These are phyloP conservation scores for Emmonsiellopsis sp. DNA, from an alignment of 2,329 filamentous ascomycete species.

Conservation along the genomic window DNA sequence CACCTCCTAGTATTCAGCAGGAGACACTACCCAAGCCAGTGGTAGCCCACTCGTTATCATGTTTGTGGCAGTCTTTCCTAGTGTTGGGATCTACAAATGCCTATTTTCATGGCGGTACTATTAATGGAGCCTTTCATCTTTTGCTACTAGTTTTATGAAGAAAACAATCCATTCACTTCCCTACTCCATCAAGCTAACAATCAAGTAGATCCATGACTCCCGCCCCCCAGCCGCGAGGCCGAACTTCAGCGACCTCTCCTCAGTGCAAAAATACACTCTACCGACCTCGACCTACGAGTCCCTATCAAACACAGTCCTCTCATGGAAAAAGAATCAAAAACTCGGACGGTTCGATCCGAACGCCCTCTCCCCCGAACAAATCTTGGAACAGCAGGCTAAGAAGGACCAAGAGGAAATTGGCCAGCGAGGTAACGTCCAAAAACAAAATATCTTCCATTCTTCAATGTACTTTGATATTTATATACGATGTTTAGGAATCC, in stretches of 20 bases:
- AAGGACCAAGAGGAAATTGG: constrained; percentile 52
- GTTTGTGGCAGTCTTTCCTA: too few relatives aligned
- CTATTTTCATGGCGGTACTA: too few relatives aligned
- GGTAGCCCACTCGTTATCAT: too few relatives aligned
- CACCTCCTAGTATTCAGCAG: too few relatives aligned
- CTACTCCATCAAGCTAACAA: constrained; percentile 3
- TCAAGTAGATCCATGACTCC: constrained; percentile 61
- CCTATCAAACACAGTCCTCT: constrained; percentile 77
- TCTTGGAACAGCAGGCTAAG: constrained; percentile 58
- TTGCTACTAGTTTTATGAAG: too few relatives aligned
- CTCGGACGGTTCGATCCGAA: constrained; percentile 92
- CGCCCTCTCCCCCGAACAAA: constrained; percentile 62
- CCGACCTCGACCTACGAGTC: constrained; percentile 77
- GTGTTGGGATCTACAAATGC: too few relatives aligned
- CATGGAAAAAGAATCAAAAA: constrained; percentile 92
- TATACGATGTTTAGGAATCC: constrained; percentile 27
- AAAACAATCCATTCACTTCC: background rate
- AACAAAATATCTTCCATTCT: background rate
- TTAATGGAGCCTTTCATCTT: too few relatives aligned
- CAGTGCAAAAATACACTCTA: constrained; percentile 83
- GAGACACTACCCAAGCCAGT: too few relatives aligned
- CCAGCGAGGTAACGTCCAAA: constrained; percentile 47
- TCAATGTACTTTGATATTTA: background rate
- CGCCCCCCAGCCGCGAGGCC: constrained; percentile 65
- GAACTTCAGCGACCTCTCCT: constrained; percentile 72